phyloP scores from a whole-genome alignment of 257 asterid species.

The Dorcoceras hygrometricum region DNA sequence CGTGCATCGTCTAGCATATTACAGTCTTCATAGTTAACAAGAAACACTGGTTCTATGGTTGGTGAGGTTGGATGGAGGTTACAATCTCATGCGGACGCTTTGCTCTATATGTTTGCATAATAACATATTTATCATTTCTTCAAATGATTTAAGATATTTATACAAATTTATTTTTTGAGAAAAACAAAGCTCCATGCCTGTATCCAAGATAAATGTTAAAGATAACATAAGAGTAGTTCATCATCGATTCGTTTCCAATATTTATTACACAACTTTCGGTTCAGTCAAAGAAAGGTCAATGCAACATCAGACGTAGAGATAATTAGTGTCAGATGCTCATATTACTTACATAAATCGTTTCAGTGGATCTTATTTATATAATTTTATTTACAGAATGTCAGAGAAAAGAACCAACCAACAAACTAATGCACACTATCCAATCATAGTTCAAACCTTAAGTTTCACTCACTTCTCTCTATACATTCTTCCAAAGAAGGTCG shows the following conservation, averaged over 20 bases:
- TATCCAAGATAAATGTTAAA: neutral
- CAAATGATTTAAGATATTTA: too few species aligned
- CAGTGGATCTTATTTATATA: neutral
- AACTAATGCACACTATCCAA: neutral
- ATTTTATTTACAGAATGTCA: neutral
- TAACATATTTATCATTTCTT: too few species aligned
- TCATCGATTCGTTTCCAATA: neutral
- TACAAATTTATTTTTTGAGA: too few species aligned
- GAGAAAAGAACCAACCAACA: neutral
- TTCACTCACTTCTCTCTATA: slow-evolving; percentile 1
- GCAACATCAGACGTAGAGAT: neutral
- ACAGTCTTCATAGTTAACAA: too few species aligned
- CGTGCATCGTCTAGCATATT: too few species aligned
- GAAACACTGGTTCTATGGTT: too few species aligned
- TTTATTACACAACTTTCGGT: too few species aligned
- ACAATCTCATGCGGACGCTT: too few species aligned
- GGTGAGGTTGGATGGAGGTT: too few species aligned
- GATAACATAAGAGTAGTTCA: neutral
- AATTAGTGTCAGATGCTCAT: neutral
- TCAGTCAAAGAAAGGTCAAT: neutral
- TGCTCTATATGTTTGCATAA: too few species aligned
- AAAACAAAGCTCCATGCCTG: neutral
- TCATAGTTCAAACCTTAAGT: neutral
- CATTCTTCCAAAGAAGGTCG: neutral
- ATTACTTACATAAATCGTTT: neutral